These are phyloP conservation scores for Neophaeococcomyces mojaviensis DNA, from an alignment of 2,329 filamentous ascomycete genomes.

Conservation along the genomic window DNA sequence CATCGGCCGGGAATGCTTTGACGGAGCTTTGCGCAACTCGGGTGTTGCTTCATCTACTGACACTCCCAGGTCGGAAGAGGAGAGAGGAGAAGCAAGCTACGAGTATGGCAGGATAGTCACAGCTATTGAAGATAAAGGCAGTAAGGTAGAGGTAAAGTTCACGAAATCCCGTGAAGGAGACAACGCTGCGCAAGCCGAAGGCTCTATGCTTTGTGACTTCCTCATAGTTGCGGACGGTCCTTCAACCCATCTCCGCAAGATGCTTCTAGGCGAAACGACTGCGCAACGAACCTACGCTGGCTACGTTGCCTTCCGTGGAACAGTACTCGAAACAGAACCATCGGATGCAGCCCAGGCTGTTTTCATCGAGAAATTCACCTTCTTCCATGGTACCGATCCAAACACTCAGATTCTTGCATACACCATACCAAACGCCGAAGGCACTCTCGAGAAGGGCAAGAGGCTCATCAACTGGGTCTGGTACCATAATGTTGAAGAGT, in stretches of 20 bases:
- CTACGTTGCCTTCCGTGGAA: slow-evolving; percentile 39
- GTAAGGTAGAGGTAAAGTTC: slow-evolving; percentile 13
- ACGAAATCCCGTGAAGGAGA: slow-evolving; percentile 5
- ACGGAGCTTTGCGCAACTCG: slow-evolving; percentile 25
- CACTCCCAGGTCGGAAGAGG: neutral
- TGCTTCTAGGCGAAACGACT: slow-evolving; percentile 9
- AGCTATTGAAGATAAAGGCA: slow-evolving; percentile 6
- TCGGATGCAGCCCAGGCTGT: slow-evolving; percentile 18
- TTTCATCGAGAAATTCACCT: slow-evolving; percentile 35
- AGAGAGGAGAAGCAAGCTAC: slow-evolving; percentile 8
- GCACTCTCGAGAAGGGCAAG: slow-evolving; percentile 32
- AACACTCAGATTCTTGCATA: slow-evolving; percentile 38
- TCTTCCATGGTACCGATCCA: slow-evolving; percentile 28
- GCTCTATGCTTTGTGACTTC: slow-evolving; percentile 19
- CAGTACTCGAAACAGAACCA: slow-evolving; percentile 29
- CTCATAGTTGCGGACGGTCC: slow-evolving; percentile 16
- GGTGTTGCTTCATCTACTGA: neutral
- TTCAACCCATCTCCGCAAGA: slow-evolving; percentile 8
- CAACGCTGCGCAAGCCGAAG: slow-evolving; percentile 13
- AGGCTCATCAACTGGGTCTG: slow-evolving; percentile 42
- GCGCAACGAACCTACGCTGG: slow-evolving; percentile 24
- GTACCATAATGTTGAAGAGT: slow-evolving; percentile 31
- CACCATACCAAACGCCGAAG: slow-evolving; percentile 35
- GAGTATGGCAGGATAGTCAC: slow-evolving; percentile 13
- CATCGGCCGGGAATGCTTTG: slow-evolving; percentile 39